Evolutionary conservation across 129 eudicot genomes (phyloP).

Genomic region (Deinandra increscens): DNA sequence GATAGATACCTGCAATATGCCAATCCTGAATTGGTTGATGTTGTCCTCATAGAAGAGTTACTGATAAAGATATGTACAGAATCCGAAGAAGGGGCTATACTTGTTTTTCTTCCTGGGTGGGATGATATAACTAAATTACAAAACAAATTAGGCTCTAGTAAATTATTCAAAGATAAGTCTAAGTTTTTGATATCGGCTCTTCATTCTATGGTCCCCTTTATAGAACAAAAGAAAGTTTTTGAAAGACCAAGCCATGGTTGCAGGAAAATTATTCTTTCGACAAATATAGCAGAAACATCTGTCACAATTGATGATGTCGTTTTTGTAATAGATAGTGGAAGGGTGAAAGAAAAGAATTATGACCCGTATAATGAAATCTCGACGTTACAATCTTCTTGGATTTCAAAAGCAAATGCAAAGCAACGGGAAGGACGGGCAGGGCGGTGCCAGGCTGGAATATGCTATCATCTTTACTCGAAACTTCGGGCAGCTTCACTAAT

Average conservation of each 20-base stretch:
- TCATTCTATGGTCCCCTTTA: constrained; percentile 83
- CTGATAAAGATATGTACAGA: constrained; percentile 69
- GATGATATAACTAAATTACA: constrained; percentile 85
- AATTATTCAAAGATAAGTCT: constrained; percentile 56
- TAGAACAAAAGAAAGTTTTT: constrained; percentile 86
- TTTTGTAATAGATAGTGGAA: constrained; percentile 85
- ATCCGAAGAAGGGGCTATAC: constrained; percentile 76
- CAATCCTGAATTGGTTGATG: constrained; percentile 70
- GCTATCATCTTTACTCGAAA: constrained; percentile 90
- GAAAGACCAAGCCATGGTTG: constrained; percentile 70
- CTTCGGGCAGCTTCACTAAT: constrained; percentile 77
- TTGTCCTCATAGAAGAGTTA: constrained; percentile 72
- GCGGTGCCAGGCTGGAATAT: constrained; percentile 87
- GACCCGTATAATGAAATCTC: constrained; percentile 91
- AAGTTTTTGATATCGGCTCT: constrained; percentile 65
- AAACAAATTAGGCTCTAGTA: constrained; percentile 48
- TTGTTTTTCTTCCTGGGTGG: constrained; percentile 96
- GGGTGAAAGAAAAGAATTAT: constrained; percentile 91
- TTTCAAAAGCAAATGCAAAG: constrained; percentile 93
- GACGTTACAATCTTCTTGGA: constrained; percentile 88
- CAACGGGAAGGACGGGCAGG: constrained; percentile 98
- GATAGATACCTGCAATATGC: constrained; percentile 58
- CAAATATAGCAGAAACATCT: constrained; percentile 95
- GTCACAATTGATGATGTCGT: constrained; percentile 97
- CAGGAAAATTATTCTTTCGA: constrained; percentile 86